Percentiles rank a stretch among this genome's conserved stretches.
phyloP scores from a whole-genome alignment of 1,139 yeast species.

The Candida tropicalis region DNA sequence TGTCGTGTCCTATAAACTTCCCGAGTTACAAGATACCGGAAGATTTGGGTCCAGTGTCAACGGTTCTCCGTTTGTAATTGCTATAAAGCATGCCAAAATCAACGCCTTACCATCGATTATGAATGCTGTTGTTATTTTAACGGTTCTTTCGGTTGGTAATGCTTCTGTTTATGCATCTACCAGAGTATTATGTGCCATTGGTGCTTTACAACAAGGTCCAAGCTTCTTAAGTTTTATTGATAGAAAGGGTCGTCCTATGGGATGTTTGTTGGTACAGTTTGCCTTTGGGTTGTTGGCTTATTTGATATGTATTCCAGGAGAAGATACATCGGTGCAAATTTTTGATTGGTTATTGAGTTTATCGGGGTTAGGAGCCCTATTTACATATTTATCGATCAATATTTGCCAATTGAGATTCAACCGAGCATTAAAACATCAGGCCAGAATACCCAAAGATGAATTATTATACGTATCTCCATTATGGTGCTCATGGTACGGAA shows the following conservation, averaged over 20 bases:
- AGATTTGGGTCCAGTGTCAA: conserved; percentile 26
- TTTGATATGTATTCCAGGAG: conserved; percentile 33
- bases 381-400: conserved; percentile 34
- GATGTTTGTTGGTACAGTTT: conserved; percentile 28
- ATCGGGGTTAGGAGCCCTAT: conserved; percentile 26
- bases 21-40: conserved; percentile 17
- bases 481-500: conserved; percentile 36
- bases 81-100: conserved; percentile 34
- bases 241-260: conserved; percentile 37
- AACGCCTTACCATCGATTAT: conserved; percentile 36
- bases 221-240: conserved; percentile 33
- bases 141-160: conserved; percentile 38
- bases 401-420: conserved; percentile 35
- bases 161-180: conserved; percentile 41
- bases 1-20: conserved; percentile 31
- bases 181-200: conserved; percentile 37
- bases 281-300: conserved; percentile 33
- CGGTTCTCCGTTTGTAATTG: conserved; percentile 45
- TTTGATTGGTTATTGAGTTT: conserved; percentile 29
- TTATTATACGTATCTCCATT: conserved; percentile 30
- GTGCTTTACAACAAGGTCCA: conserved; percentile 39
- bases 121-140: conserved; percentile 35
- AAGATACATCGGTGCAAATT: conserved; percentile 18
- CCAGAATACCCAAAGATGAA: conserved; percentile 34
- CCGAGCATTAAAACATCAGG: conserved; percentile 29